Base-by-base conservation (phyloP, 1,284 basidiomycete genomes). In the Paramarasmius palmivorus region DNA sequence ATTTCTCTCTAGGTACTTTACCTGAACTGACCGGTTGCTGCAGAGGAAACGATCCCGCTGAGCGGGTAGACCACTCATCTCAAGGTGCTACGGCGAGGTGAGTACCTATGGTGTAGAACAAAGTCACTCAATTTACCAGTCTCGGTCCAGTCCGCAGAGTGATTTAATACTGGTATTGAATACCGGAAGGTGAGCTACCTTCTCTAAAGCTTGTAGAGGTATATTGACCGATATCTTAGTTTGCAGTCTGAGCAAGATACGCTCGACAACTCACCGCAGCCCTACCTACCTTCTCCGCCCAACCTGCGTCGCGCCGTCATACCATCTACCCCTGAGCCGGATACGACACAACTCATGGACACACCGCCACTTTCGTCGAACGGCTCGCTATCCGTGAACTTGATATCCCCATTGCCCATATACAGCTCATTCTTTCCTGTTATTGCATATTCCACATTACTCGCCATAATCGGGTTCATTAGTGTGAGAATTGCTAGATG, bases 401-500 rank as follows among this genome's bases (percentile, higher is more conserved):
- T 29, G 25, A 17, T 15, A 19, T 26, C 44, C 23, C 41, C 48
- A 9, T 15, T 41, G 19, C 32, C 34, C 22, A 35, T 36, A n/a
- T 41, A 17, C 26, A 17, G 15, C 9, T 40, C 49, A 9, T 15
- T 57, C 7, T 45, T 57, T 10, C 52, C 55, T 41, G n/a, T 57
- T 6, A 48, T 57, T n/a, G 42, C 35, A 6, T 57, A 57, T 42
- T 57, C 55, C 20, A 48, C 52, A n/a, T 44, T 57, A 7, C 38
- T 57, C 8, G 51, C 52, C 32, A 39, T 57, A 15, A 50, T 57
- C 22, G 52, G 48, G 3, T 57, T 57, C 20, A 53, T 57, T 36
- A 53, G 52, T 35, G 34, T 57, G 36, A 47, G 55, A 20, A 48
- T 53, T 34, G 48, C 49, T 14, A 48, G 37, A 39, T 50, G 55